A percentile compares a stretch with the other conserved stretches of the same genome.
Conservation (phyloP, 257 asterid species). For the Dorcoceras hygrometricum region DNA sequence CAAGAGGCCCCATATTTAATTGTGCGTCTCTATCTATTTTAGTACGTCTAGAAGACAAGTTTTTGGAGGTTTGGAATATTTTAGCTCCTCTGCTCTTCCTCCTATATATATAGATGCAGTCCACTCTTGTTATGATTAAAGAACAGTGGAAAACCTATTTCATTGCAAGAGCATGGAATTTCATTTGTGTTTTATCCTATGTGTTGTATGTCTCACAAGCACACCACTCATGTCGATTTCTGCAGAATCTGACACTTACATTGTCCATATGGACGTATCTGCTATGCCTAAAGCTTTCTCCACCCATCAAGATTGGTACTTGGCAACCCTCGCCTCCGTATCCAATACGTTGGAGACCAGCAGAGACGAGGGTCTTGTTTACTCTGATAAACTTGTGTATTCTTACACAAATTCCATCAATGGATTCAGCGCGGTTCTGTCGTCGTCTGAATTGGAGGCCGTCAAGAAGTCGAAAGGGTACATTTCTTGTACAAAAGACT, state of each 20-base stretch:
- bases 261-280: slow-evolving; percentile 47
- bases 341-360: neutral
- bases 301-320: slow-evolving; percentile 39
- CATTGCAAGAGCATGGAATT: neutral
- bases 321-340: slow-evolving; percentile 33
- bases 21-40: neutral
- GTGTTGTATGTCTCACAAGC: neutral
- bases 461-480: slow-evolving; percentile 33
- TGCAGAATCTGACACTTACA: slow-evolving; percentile 34
- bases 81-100: neutral
- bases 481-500: slow-evolving; percentile 36
- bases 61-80: neutral
- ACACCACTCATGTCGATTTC: neutral
- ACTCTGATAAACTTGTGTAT: slow-evolving; percentile 34
- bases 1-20: neutral
- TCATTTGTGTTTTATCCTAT: neutral
- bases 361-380: neutral
- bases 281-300: slow-evolving; percentile 47
- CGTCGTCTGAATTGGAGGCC: slow-evolving; percentile 23
- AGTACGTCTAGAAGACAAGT: neutral
- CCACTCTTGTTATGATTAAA: neutral
- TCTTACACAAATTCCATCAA: slow-evolving; percentile 42
- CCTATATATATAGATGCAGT: too few relatives aligned
- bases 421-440: slow-evolving; percentile 52
- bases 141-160: neutral